phyloP scores from a whole-genome alignment of 108 stramenopile genomes.

The Halocafeteria seosinensis region DNA sequence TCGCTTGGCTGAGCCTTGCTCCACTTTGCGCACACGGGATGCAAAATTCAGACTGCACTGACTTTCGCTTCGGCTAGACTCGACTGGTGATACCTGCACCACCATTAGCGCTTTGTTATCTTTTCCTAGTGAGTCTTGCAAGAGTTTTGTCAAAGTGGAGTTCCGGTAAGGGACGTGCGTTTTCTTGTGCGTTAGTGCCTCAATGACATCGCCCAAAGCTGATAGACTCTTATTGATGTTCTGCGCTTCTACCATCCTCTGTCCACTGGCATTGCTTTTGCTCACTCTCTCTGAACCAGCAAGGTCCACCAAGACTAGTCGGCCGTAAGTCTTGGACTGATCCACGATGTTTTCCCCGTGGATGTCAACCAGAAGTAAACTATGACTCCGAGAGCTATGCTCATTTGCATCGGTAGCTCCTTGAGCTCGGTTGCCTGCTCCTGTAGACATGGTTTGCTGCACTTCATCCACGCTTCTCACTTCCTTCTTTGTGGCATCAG shows the following conservation, averaged over 20 bases:
- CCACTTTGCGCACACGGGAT: slow-evolving; percentile 13
- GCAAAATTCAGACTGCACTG: slow-evolving; percentile 13
- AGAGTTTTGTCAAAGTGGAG: slow-evolving; percentile 49
- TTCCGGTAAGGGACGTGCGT: slow-evolving; percentile 54
- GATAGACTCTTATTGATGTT: slow-evolving; percentile 49
- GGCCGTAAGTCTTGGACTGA: slow-evolving; percentile 28
- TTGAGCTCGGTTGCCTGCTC: slow-evolving; percentile 28
- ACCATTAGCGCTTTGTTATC: slow-evolving; percentile 61
- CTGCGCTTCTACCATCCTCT: slow-evolving; percentile 47
- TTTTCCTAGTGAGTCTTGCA: slow-evolving; percentile 48
- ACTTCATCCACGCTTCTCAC: slow-evolving; percentile 26
- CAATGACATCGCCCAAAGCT: slow-evolving; percentile 53
- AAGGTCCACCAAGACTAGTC: slow-evolving; percentile 57
- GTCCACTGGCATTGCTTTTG: slow-evolving; percentile 42
- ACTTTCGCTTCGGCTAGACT: slow-evolving; percentile 45
- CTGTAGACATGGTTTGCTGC: slow-evolving; percentile 30
- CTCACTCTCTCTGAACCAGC: slow-evolving; percentile 57
- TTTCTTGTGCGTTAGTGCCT: slow-evolving; percentile 33
- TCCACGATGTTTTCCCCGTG: slow-evolving; percentile 26
- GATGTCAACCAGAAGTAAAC: slow-evolving; percentile 31
- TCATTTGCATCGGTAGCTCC: slow-evolving; percentile 54
- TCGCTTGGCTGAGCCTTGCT: slow-evolving; percentile 10
- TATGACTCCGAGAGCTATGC: slow-evolving; percentile 43
- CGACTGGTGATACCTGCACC: slow-evolving; percentile 49
- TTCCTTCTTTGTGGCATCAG: slow-evolving; percentile 21